Conservation (phyloP, 805 yeast species). For the Saccharomycopsis olivae region DNA sequence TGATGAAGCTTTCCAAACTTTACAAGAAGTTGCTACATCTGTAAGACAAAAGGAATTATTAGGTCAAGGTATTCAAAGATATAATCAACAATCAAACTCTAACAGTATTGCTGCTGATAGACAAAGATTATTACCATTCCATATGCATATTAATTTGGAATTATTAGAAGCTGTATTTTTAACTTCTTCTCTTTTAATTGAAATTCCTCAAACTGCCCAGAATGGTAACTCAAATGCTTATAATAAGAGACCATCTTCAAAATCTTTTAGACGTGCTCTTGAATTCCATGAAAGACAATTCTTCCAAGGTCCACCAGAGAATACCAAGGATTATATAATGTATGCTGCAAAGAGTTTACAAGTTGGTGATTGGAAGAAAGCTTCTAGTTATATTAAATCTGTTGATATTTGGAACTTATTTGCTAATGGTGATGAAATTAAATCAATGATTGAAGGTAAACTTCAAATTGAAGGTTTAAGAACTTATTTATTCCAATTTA, state of each 20-base stretch:
- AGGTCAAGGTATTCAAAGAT: slow-evolving; percentile 82
- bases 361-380: slow-evolving; percentile 80
- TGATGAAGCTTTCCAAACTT: slow-evolving; percentile 74
- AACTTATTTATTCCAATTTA: slow-evolving; percentile 84
- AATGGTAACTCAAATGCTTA: slow-evolving; percentile 38
- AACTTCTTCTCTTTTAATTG: slow-evolving; percentile 81
- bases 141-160: slow-evolving; percentile 95
- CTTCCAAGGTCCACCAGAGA: slow-evolving; percentile 97
- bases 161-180: slow-evolving; percentile 87
- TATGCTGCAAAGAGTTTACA: slow-evolving; percentile 85
- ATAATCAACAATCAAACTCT: slow-evolving; percentile 23
- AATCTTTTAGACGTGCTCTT: slow-evolving; percentile 82
- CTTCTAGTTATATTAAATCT: slow-evolving; percentile 58
- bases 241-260: slow-evolving; percentile 50
- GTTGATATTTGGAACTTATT: slow-evolving; percentile 82
- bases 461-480: slow-evolving; percentile 85
- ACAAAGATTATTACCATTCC: slow-evolving; percentile 89
- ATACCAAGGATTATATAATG: slow-evolving; percentile 85
- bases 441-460: slow-evolving; percentile 62
- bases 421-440: slow-evolving; percentile 56
- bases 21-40: slow-evolving; percentile 81
- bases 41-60: slow-evolving; percentile 82
- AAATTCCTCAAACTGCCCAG: slow-evolving; percentile 84
- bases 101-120: slow-evolving; percentile 40
- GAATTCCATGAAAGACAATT: slow-evolving; percentile 91